Evolutionary conservation across 495 filamentous ascomycete genomes (phyloP), one percentile per base, ranked within the genome.

Genomic region (Astrocystis sublimbata): DNA sequence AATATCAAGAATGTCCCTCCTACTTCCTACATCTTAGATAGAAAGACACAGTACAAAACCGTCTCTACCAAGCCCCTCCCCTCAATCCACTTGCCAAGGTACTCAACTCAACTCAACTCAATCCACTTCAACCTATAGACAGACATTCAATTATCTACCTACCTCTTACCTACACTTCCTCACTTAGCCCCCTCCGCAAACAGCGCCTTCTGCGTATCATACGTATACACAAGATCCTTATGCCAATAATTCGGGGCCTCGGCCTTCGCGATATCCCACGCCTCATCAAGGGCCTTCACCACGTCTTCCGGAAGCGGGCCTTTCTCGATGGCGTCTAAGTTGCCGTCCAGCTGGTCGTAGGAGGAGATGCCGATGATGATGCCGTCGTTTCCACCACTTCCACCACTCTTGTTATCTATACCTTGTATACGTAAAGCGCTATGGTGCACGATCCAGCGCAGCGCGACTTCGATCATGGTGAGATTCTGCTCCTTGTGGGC

Each of bases 361-460:
- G 78, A 88, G 61, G 85, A 89, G 6, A 91, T 84, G 1, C 90
- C 90, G 54, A 92, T 78, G 58, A 92, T 82, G 17, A 92, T 75
- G 0, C 89, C 92, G 70, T 93, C 90, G 60, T 87, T 86, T 10
- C 89, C 90, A 38, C 84, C 81, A 10, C 84, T 87, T 35, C 84
- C 80, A 63, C 89, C 81, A 19, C 88, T 89, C n/a, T n/a, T n/a
- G n/a, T n/a, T n/a, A n/a, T n/a, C n/a, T n/a, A n/a, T n/a, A n/a
- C n/a, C n/a, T n/a, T n/a, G n/a, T n/a, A 94, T 82, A 49, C 89
- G 91, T 42, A 96, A 75, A 19, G 72, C 78, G 0, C 86, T 90
- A 69, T 96, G 92, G 64, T 93, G 87, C 52, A 81, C 80, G 17
- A 87, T 70, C 91, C 91, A 93, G 45, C 91, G 80, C 47, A 96